phyloP scores from a whole-genome alignment of 1,139 yeast species.

The Wickerhamiella infanticola region DNA sequence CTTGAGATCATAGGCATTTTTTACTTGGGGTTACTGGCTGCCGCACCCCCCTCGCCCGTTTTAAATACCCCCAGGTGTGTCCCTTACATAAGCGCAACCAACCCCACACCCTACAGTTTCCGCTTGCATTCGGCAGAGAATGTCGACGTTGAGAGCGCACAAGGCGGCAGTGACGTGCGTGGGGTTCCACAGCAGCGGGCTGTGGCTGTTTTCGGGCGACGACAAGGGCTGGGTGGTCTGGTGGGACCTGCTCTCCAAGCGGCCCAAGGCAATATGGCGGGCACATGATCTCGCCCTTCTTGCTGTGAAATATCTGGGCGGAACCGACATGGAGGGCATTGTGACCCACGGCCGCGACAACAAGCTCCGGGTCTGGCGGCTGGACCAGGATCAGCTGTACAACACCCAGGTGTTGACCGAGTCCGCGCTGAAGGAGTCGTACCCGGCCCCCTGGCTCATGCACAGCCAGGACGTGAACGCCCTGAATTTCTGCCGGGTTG shows the following conservation, averaged over 20 bases:
- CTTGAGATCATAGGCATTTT: conserved; percentile 7
- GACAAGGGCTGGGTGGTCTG: conserved; percentile 27
- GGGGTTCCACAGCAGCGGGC: conserved; percentile 13
- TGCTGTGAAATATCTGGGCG: conserved; percentile 18
- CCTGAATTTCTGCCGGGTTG: conserved; percentile 25
- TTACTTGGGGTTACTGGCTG: conserved; percentile 48
- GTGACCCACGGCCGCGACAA: conserved; percentile 29
- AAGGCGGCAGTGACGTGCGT: conserved; percentile 18
- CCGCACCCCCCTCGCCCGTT: conserved; percentile 73
- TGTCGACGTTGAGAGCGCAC: conserved; percentile 19
- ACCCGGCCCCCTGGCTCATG: conserved; percentile 23
- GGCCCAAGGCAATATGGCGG: conserved; percentile 25
- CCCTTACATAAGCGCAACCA: no score
- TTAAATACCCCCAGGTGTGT: conserved; percentile 20
- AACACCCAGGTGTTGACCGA: conserved; percentile 6
- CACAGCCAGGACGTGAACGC: conserved; percentile 27
- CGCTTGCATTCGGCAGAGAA: neutral
- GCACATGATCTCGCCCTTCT: conserved; percentile 23
- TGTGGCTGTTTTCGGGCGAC: conserved; percentile 21
- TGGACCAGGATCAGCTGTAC: conserved; percentile 8
- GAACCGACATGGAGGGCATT: conserved; percentile 8
- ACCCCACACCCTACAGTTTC: no score
- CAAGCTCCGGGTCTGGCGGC: conserved; percentile 18
- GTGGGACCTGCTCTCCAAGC: conserved; percentile 24
- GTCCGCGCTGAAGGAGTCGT: conserved; percentile 9